Percentiles rank a stretch among this genome's conserved stretches.
Conservation (phyloP, 2,329 filamentous ascomycete species). For the Xylaria sp. region DNA sequence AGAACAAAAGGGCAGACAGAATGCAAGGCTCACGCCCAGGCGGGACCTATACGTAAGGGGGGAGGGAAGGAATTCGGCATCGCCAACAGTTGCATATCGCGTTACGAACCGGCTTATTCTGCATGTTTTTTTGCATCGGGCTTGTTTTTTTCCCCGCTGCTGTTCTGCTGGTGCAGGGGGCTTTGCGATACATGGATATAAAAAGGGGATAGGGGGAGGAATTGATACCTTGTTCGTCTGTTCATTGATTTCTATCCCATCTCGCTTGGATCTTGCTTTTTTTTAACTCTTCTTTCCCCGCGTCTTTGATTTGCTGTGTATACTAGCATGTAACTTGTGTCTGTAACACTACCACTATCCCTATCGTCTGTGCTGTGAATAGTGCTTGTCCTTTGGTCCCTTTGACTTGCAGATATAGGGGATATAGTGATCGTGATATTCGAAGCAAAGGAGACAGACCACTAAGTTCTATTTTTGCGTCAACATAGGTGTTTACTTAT, state of each 20-base stretch:
- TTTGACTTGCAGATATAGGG: no score
- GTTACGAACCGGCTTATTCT: neutral
- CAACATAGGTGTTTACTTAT: no score
- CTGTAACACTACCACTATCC: no score
- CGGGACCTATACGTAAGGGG: neutral
- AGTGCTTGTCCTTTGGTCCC: no score
- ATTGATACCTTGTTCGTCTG: slow-evolving; percentile 18
- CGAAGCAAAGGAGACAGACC: no score
- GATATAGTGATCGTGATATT: no score
- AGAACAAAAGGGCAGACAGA: neutral
- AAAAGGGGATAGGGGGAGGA: neutral
- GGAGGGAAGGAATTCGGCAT: neutral
- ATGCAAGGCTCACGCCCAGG: slow-evolving; percentile 20
- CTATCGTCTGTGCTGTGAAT: no score
- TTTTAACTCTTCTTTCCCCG: neutral
- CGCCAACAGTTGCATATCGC: neutral
- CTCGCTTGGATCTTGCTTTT: no score
- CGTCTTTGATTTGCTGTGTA: neutral
- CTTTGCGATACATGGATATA: neutral
- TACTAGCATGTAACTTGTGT: neutral
- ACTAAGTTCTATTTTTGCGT: no score
- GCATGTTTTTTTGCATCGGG: slow-evolving; percentile 9
- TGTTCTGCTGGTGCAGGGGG: slow-evolving; percentile 1
- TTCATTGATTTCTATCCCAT: no score
- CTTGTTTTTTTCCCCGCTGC: neutral